A percentile compares a stretch with the other conserved stretches of the same genome.
phyloP scores from a whole-genome alignment of 2,329 filamentous ascomycete genomes.

The Ophiocordyceps unilateralis region DNA sequence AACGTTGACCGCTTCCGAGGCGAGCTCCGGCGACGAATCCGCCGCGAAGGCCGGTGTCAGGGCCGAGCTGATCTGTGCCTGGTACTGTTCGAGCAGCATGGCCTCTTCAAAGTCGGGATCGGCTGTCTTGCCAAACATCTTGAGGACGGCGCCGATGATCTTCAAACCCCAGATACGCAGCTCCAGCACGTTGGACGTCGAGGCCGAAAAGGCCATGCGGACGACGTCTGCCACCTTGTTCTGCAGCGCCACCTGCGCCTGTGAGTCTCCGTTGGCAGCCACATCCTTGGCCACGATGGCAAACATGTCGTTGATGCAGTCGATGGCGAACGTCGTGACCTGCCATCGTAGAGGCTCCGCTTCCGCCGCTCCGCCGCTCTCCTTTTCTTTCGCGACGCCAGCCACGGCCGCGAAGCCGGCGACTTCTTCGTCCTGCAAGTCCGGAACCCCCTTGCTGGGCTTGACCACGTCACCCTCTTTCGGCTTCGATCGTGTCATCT shows the following conservation, averaged over 20 bases:
- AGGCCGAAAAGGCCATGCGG: conserved; percentile 92
- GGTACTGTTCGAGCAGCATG: conserved; percentile 91
- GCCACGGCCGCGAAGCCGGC: conserved; percentile 78
- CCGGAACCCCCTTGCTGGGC: conserved; percentile 39
- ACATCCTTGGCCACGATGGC: conserved; percentile 63
- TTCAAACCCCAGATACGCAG: conserved; percentile 81
- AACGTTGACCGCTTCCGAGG: conserved; percentile 89
- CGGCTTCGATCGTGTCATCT: conserved; percentile 60
- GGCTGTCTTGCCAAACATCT: conserved; percentile 88
- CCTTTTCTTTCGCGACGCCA: conserved; percentile 40
- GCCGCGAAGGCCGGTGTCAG: conserved; percentile 89
- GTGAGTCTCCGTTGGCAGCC: conserved; percentile 59
- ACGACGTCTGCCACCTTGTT: conserved; percentile 80
- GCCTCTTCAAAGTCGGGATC: conserved; percentile 97
- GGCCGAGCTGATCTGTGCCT: conserved; percentile 93
- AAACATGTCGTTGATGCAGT: conserved; percentile 71
- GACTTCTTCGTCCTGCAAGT: conserved; percentile 89
- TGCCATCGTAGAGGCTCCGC: conserved; percentile 92
- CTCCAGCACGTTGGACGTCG: conserved; percentile 81
- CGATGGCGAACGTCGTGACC: conserved; percentile 84
- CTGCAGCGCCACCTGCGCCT: conserved; percentile 64
- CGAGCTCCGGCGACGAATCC: conserved; percentile 89
- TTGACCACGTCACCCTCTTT: conserved; percentile 32
- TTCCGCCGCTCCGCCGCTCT: conserved; percentile 32
- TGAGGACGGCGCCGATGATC: conserved; percentile 83